Percentiles rank a stretch among this genome's conserved stretches.
Conservation (phyloP, 2,329 filamentous ascomycete genomes). For the Ustilaginoidea virens region DNA sequence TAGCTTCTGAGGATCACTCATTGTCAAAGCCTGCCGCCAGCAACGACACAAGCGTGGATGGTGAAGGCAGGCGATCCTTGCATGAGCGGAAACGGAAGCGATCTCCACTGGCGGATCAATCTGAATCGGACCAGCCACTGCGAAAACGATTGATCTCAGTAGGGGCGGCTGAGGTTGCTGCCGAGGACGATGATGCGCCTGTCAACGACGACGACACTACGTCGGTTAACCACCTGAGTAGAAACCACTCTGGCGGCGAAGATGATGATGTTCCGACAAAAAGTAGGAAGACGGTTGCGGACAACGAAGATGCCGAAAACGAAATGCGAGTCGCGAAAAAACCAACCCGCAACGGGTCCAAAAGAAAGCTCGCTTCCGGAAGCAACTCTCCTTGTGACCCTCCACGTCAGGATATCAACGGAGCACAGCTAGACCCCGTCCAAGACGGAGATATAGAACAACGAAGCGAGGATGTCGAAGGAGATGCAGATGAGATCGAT, state of each 20-base stretch:
- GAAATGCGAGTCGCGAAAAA: conserved; percentile 22
- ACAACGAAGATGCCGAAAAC: conserved; percentile 15
- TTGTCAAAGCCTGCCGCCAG: conserved; percentile 17
- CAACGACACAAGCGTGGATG: conserved; percentile 14
- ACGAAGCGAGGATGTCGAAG: conserved; percentile 39
- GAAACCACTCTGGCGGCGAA: conserved; percentile 28
- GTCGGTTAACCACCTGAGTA: conserved; percentile 19
- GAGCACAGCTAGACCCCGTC: conserved; percentile 19
- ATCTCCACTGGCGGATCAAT: conserved; percentile 26
- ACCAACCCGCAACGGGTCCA: conserved; percentile 25
- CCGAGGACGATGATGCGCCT: conserved; percentile 15
- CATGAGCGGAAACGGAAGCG: conserved; percentile 35
- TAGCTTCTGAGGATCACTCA: conserved; percentile 20
- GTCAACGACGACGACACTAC: conserved; percentile 21
- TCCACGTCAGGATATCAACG: conserved; percentile 15
- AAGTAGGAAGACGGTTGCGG: conserved; percentile 10
- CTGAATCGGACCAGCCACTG: conserved; percentile 30
- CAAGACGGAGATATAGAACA: conserved; percentile 25
- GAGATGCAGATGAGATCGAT: conserved; percentile 32
- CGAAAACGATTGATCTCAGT: conserved; percentile 40
- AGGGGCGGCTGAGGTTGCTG: conserved; percentile 20
- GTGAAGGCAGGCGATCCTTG: conserved; percentile 17
- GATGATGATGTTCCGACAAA: conserved; percentile 23
- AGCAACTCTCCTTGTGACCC: conserved; percentile 2
- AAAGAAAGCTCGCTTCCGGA: conserved; percentile 16